Evolutionary conservation across 2,329 filamentous ascomycete genomes (phyloP), one percentile per base, ranked within the genome.

Genomic region (Cyclaneusma minus): DNA sequence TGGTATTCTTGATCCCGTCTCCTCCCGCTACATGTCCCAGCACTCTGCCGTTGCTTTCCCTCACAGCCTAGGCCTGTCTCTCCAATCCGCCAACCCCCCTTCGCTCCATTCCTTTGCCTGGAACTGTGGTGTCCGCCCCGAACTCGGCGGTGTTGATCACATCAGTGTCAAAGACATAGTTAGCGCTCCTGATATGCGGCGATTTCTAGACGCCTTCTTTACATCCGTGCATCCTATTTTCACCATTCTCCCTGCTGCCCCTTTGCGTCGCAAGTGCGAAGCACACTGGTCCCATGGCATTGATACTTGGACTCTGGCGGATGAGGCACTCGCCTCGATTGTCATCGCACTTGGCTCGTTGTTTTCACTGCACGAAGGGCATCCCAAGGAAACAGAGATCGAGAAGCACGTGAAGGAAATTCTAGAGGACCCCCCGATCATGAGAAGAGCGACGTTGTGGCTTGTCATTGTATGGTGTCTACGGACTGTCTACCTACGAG

Each of bases 21-120:
- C 48, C 29, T 37, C 38, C 15, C 34, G 47, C 11, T 49, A 45
- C 24, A 38, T 47, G 25, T 44, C 42, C 4, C 38, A 37, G 7
- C 39, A 48, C 18, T 48, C 45, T 12, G 41, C 45, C 3, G 38
- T 49, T 24, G 48, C 46, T 5, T 49, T 50, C 21, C 44, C 50
- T 2, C 38, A 41, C 15, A 41, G 33, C 24, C 36, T 52, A 9
- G 48, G 47, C 10, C 25, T 46, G 13, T 39, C 43, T 20, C 26
- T 54, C 19, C 42, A 46, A 23, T 39, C 48, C 6, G 22, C 36
- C 2, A 43, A 43, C 7, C 47, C 47, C n/a, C 49, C 48, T 5
- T 39, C 46, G 13, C 30, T 53, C 10, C 50, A 53, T 29, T 49
- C 48, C 1, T 54, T 49, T 33, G 50, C 39, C 9, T 52, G 48